Conservation (phyloP, 2,329 filamentous ascomycete species). For the Cercospora sp. region DNA sequence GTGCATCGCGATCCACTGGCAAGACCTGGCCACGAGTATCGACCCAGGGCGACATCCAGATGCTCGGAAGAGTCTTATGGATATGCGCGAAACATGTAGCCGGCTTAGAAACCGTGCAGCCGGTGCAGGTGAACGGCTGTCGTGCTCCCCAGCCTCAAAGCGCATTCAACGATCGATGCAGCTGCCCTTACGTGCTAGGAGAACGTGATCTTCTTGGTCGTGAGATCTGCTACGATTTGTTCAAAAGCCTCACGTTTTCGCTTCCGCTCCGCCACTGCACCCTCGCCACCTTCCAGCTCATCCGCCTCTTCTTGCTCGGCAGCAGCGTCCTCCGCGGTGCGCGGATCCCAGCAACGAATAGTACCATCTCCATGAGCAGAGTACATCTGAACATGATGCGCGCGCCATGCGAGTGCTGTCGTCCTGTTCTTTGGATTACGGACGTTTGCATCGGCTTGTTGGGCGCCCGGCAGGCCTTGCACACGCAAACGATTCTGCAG, state of each 20-base stretch:
- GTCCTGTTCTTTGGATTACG: constrained; percentile 56
- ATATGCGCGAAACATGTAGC: background rate
- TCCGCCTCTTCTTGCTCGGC: constrained; percentile 48
- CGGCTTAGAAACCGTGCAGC: background rate
- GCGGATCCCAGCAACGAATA: constrained; percentile 76
- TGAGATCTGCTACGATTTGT: constrained; percentile 75
- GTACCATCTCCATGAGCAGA: constrained; percentile 82
- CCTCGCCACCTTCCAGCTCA: constrained; percentile 44
- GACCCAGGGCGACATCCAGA: background rate
- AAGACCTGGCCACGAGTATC: background rate
- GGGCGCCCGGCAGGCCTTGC: constrained; percentile 45
- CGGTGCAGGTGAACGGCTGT: background rate
- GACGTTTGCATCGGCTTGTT: constrained; percentile 21
- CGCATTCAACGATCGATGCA: background rate
- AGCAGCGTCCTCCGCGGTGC: constrained; percentile 49
- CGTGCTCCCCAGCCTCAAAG: background rate
- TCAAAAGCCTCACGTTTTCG: constrained; percentile 77
- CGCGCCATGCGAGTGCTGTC: constrained; percentile 73
- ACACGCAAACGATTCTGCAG: constrained; percentile 70
- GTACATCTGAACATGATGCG: constrained; percentile 71
- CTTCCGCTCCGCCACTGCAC: constrained; percentile 53
- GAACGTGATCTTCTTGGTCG: constrained; percentile 67
- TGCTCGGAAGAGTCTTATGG: background rate
- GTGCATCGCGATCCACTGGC: background rate
- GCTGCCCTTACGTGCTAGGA: constrained; percentile 20